Conservation (phyloP, 208 protist species). For the Leishmania martiniquensis region DNA sequence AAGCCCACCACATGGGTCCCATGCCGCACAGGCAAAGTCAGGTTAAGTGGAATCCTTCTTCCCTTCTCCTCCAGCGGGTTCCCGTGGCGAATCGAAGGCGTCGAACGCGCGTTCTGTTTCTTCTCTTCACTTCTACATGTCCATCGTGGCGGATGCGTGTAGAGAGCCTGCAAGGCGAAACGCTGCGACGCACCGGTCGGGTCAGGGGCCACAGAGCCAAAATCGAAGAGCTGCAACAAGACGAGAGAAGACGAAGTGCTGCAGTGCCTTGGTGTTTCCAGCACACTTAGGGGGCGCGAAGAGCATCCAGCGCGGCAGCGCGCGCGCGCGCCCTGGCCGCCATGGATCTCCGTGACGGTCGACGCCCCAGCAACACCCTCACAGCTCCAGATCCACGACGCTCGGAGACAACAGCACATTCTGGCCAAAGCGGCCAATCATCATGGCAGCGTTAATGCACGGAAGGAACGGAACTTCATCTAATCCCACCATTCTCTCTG, state of each 20-base stretch:
- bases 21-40: not conserved
- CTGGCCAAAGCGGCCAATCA: slow-evolving; percentile 19
- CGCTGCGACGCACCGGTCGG: not conserved
- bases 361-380: not conserved
- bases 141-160: not conserved
- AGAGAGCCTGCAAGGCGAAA: not conserved
- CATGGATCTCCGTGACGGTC: not conserved
- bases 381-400: slow-evolving; percentile 58
- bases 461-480: slow-evolving; percentile 39
- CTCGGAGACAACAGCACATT: slow-evolving; percentile 32
- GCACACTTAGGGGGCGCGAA: not conserved
- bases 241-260: not conserved
- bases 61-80: not conserved
- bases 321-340: not conserved
- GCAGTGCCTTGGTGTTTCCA: not conserved
- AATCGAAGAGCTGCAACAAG: not conserved
- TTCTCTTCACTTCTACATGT: not conserved
- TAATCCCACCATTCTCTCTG: not conserved
- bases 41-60: not conserved
- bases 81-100: not conserved
- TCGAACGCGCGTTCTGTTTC: not conserved
- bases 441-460: slow-evolving; percentile 62
- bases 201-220: not conserved
- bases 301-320: not conserved
- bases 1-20: not conserved